These are phyloP conservation scores for Aspergillus puulaauensis DNA, from an alignment of 2,329 filamentous ascomycete genomes.

Conservation along the genomic window DNA sequence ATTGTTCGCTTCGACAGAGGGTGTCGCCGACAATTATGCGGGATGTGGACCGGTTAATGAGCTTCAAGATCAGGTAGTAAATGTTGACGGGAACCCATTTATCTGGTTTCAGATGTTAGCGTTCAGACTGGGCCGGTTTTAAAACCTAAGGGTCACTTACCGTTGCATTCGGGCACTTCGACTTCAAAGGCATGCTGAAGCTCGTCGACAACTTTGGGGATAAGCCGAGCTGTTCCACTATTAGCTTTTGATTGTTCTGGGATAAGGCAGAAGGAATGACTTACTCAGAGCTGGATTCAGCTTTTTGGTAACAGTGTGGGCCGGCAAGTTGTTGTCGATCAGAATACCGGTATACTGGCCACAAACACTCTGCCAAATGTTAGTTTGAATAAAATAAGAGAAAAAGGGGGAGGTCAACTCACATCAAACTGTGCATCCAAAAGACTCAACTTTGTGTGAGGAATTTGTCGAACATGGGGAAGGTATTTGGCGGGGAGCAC, in stretches of 20 bases:
- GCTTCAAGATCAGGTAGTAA: conserved; percentile 27
- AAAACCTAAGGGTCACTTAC: conserved; percentile 8
- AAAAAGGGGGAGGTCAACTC: background rate
- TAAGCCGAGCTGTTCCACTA: conserved; percentile 19
- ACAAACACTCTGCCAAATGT: conserved; percentile 23
- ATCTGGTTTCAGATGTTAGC: conserved; percentile 10
- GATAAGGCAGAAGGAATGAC: background rate
- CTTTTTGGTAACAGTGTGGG: conserved; percentile 22
- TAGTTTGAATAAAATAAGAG: background rate
- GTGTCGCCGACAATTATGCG: conserved; percentile 41
- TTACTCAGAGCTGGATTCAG: conserved; percentile 27
- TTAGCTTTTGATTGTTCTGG: background rate
- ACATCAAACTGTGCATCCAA: conserved; percentile 31
- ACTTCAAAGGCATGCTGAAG: conserved; percentile 24
- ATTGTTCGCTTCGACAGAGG: conserved; percentile 39
- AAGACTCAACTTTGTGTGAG: conserved; percentile 21
- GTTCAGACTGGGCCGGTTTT: too few species aligned
- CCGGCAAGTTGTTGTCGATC: conserved; percentile 24
- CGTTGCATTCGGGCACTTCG: conserved; percentile 25
- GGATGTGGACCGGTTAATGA: conserved; percentile 41
- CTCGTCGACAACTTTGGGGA: conserved; percentile 27
- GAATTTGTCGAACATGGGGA: conserved; percentile 22
- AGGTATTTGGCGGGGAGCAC: conserved; percentile 29
- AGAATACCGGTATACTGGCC: conserved; percentile 30
- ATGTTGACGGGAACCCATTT: conserved; percentile 24